Base-by-base conservation (phyloP, 1,139 yeast genomes). In the Kluyveromyces sp. region DNA sequence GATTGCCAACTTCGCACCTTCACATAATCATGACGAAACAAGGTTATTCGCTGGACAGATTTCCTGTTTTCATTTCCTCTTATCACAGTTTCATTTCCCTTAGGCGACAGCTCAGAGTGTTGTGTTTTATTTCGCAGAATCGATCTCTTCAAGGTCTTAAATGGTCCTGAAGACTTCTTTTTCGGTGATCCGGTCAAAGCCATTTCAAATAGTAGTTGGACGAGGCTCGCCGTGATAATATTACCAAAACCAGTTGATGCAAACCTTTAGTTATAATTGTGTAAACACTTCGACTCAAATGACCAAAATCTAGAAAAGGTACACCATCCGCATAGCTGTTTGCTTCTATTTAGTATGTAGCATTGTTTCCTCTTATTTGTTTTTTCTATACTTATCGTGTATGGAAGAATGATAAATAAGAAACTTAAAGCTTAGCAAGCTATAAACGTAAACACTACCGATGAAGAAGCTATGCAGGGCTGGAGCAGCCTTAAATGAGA, bases 1-100 rank as follows among this genome's bases (percentile, higher is more conserved):
- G 39, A 29, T 39, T 22, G 34, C 41, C 41, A 38, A 9, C 51
- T 52, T 43, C 51, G 43, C 9, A 57, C 63, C 33, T 46, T 52
- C 1, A 60, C 63, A 34, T 53, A 49, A 12, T 47, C 48, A 36
- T 58, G 49, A 28, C 50, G 50, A 43, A 61, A 61, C 28, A 61
- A 48, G 2, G 63, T 49, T 9, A 57, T 51, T 41, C 61, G 43
- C 41, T 61, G 63, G 1, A 63, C 59, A 4, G 65, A 61, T 25
- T 51, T 42, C 29, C 64, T 44, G 36, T 59, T 55, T 15, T 39
- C 46, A 17, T 46, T 42, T 20, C 17, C 19, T 8, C 31, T n/a
- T 25, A 8, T 15, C 4, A 11, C 18, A 7, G 30, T 11, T 12
- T 12, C 26, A 33, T 19, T 33, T 25, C n/a, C 13, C 11, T 9